Percentiles rank a stretch among this genome's conserved stretches.
Conservation (phyloP, 2,329 filamentous ascomycete species). For the Neopestalotiopsis sp. region DNA sequence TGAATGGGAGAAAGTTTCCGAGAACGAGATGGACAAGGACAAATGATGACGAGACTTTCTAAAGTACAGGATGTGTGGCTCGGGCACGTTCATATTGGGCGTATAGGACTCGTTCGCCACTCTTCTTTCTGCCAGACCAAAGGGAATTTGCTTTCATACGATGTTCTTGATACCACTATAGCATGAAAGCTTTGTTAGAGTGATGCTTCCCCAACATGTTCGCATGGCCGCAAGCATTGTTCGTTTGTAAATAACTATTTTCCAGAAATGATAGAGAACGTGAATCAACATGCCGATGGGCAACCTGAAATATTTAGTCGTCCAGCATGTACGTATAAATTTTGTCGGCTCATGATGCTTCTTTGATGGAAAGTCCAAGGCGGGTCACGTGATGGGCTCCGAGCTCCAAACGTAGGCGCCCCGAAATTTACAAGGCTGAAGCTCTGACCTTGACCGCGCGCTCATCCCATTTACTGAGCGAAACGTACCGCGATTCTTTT, state of each 20-base stretch:
- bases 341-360: neutral
- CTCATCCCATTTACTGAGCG: conserved; percentile 15
- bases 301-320: no score
- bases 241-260: neutral
- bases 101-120: neutral
- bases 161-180: conserved; percentile 13
- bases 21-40: conserved; percentile 66
- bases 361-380: neutral
- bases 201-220: neutral
- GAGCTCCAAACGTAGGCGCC: neutral
- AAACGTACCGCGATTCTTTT: neutral
- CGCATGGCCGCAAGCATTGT: neutral
- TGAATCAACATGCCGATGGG: neutral
- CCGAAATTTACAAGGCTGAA: conserved; percentile 18
- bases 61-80: neutral
- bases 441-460: conserved; percentile 22
- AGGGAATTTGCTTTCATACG: neutral
- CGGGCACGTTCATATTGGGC: neutral
- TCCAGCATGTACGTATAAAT: neutral
- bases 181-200: neutral
- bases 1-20: conserved; percentile 96
- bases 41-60: conserved; percentile 41
- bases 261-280: neutral
- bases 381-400: conserved; percentile 14
- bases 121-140: neutral